Evolutionary conservation across 2,329 filamentous ascomycete genomes (phyloP).

Genomic region (Graphilbum sp.): DNA sequence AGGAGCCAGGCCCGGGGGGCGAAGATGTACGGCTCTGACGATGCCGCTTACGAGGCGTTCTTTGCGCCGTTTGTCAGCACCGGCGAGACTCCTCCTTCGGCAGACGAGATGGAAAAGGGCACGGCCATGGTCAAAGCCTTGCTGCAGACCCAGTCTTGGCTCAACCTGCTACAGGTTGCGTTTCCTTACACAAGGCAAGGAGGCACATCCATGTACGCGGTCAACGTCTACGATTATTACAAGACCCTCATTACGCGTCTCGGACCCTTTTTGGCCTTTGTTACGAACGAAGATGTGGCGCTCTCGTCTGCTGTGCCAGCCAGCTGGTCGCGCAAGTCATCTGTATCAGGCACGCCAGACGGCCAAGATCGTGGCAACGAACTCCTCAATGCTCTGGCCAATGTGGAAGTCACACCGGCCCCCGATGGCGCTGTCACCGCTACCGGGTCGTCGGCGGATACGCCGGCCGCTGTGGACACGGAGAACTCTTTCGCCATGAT

Average conservation of each 20-base stretch:
- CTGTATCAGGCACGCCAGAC: conserved; percentile 3
- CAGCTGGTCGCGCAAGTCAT: conserved; percentile 32
- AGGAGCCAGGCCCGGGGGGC: background rate
- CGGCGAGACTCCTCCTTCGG: conserved; percentile 15
- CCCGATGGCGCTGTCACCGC: background rate
- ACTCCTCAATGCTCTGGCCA: no score
- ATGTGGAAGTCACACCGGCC: no score
- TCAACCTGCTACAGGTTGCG: conserved; percentile 57
- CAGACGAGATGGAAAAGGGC: conserved; percentile 38
- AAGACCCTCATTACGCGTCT: conserved; percentile 55
- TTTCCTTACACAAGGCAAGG: conserved; percentile 54
- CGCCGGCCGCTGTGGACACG: background rate
- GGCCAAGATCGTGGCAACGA: background rate
- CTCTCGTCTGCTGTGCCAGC: conserved; percentile 59
- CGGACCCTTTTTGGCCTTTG: conserved; percentile 61
- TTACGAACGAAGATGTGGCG: conserved; percentile 71
- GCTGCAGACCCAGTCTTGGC: conserved; percentile 58
- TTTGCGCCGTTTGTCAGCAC: conserved; percentile 51
- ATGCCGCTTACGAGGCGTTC: no score
- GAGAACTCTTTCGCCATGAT: no score
- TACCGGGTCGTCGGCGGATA: background rate
- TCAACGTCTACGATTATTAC: conserved; percentile 80
- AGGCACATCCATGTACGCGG: conserved; percentile 48
- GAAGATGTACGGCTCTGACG: conserved; percentile 27
- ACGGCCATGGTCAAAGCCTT: conserved; percentile 66